Evolutionary conservation across 257 asterid genomes (phyloP).

Genomic region (Ehretia macrophylla): DNA sequence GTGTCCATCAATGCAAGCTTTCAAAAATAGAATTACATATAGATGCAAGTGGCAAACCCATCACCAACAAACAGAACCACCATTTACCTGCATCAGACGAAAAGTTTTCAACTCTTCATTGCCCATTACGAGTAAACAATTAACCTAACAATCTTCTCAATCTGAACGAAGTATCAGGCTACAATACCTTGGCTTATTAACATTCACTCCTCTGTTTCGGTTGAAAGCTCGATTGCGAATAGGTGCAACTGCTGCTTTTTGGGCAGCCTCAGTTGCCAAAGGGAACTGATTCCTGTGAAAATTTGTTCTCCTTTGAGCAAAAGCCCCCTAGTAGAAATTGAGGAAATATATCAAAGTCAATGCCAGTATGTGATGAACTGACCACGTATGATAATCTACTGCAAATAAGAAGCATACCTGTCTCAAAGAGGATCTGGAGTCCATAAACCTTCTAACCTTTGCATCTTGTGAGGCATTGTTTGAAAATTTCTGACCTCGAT

Average conservation of each 20-base stretch:
- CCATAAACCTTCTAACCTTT: slow-evolving; percentile 46
- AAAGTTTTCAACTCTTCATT: not conserved
- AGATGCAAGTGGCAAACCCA: slow-evolving; percentile 35
- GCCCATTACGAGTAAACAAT: not conserved
- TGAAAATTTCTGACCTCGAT: slow-evolving; percentile 41
- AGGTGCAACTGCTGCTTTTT: slow-evolving; percentile 69
- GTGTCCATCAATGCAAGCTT: slow-evolving; percentile 16
- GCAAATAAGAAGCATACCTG: slow-evolving; percentile 44
- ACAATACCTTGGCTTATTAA: slow-evolving; percentile 59
- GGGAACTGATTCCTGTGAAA: slow-evolving; percentile 73
- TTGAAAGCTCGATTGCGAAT: slow-evolving; percentile 47
- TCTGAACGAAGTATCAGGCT: not conserved
- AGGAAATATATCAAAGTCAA: not conserved
- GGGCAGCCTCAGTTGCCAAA: slow-evolving; percentile 69
- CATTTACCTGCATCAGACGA: slow-evolving; percentile 55
- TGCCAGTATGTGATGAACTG: not conserved
- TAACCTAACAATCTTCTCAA: not conserved
- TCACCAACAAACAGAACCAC: slow-evolving; percentile 35
- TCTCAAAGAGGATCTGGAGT: slow-evolving; percentile 62
- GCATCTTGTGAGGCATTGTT: slow-evolving; percentile 43
- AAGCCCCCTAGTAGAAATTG: slow-evolving; percentile 53
- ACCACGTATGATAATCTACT: not conserved
- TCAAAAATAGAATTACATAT: slow-evolving; percentile 21
- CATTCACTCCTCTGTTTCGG: slow-evolving; percentile 36
- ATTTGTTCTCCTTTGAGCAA: slow-evolving; percentile 74